phyloP scores from a whole-genome alignment of 2,329 filamentous ascomycete genomes.

The Aaosphaeria pasadenensis region DNA sequence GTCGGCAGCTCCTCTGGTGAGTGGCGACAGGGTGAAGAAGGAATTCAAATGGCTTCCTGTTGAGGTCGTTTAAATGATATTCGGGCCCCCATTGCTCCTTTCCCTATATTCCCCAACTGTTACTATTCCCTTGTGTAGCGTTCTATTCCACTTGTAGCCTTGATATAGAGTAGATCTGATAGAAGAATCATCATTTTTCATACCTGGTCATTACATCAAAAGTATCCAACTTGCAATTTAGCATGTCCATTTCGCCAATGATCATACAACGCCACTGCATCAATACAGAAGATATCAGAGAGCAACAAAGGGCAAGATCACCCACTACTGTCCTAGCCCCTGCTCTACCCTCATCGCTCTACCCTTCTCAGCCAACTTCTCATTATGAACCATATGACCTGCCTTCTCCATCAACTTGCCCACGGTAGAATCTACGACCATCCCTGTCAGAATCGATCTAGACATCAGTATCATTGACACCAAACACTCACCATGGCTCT shows the following conservation, averaged over 20 bases:
- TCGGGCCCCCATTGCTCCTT: no score
- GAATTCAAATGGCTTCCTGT: conserved; percentile 3
- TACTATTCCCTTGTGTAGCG: no score
- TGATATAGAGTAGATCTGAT: no score
- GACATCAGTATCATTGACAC: not conserved
- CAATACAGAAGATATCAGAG: no score
- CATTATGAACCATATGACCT: conserved; percentile 49
- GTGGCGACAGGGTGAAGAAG: conserved; percentile 21
- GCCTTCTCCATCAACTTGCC: conserved; percentile 61
- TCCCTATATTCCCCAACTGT: no score
- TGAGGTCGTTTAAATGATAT: not conserved
- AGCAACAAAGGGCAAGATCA: not conserved
- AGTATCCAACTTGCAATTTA: no score
- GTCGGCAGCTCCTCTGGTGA: conserved; percentile 8
- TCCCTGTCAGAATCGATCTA: not conserved
- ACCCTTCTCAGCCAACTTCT: conserved; percentile 50
- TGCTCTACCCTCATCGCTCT: conserved; percentile 47
- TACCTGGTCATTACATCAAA: no score
- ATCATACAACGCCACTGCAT: no score
- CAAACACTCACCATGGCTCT: conserved; percentile 12
- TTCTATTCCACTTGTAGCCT: no score
- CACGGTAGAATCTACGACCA: conserved; percentile 44
- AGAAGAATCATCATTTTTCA: no score
- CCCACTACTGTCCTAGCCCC: conserved; percentile 10
- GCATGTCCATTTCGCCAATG: no score